Evolutionary conservation across 108 stramenopile genomes (phyloP), one percentile per base, ranked within the genome.

Genomic region (Skeletonema grethae): DNA sequence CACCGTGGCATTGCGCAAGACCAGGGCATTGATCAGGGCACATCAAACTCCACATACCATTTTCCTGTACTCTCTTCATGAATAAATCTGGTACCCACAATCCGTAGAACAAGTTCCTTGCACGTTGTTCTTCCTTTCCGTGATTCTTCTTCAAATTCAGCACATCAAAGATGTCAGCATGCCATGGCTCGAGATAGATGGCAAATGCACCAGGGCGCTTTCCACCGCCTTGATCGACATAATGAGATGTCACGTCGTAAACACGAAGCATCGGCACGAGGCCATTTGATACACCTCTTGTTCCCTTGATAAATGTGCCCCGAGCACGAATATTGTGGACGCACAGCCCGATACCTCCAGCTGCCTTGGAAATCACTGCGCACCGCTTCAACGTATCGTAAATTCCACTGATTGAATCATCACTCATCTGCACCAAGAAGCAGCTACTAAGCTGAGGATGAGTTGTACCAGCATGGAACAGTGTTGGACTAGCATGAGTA

Each of bases 241-340:
- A 98, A 38, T 97, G 86, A 10, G 95, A 92, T 25, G 97, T 99
- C 31, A 91, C 92, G 85, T 99, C 97, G 68, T 92, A 99, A 6
- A 99, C 97, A 11, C 97, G 90, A n/a, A 99, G 90, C 97, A 99
- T 98, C 15, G 98, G 98, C n/a, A 99, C 96, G 45, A 99, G 78
- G 7, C 98, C 98, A 78, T 97, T 98, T 12, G 95, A 95, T 3
- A 84, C 84, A 12, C 98, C 98, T 61, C 97, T 89, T 7, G 98
- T 96, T 13, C 98, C 98, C 59, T 86, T 82, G 62, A 99, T 98
- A 66, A 88, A 85, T 36, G 96, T 93, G 56, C 92, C 91, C 12
- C 95, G 69, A 3, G 96, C 97, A 13, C 98, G 93, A 65, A 99
- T 96, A 72, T 97, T 95, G 85, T 97, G 95, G 29, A 97, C 90